phyloP scores from a whole-genome alignment of 495 filamentous ascomycete species.

The Tuber microsphaerosporum region DNA sequence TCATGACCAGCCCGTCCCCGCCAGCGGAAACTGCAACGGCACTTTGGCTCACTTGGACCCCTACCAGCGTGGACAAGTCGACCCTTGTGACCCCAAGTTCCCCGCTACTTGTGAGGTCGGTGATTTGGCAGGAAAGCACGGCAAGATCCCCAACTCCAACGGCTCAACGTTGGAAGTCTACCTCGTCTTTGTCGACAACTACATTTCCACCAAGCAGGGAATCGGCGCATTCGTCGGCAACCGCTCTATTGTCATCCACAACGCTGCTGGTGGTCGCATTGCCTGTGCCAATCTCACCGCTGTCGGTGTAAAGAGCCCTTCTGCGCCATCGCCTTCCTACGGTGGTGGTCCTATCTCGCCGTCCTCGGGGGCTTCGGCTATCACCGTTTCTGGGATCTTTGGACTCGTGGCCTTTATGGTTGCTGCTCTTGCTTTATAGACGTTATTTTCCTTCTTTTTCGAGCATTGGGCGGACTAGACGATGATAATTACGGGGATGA shows the following conservation, averaged over 20 bases:
- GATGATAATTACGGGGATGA: not conserved
- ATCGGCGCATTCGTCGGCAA: slow-evolving; percentile 68
- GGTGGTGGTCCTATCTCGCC: not conserved
- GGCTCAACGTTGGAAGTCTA: slow-evolving; percentile 44
- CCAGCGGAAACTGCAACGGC: slow-evolving; percentile 68
- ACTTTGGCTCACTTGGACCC: slow-evolving; percentile 65
- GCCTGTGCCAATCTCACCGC: slow-evolving; percentile 62
- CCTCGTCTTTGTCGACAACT: slow-evolving; percentile 58
- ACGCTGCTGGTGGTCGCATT: slow-evolving; percentile 61
- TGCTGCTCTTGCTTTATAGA: not conserved
- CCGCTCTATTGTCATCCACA: slow-evolving; percentile 70
- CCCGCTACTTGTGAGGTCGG: slow-evolving; percentile 74
- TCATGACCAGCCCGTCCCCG: slow-evolving; percentile 65
- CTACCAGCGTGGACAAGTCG: slow-evolving; percentile 56
- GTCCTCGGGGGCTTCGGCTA: not conserved
- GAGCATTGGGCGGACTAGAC: not conserved
- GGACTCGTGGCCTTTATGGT: not conserved
- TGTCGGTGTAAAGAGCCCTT: not conserved
- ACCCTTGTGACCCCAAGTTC: slow-evolving; percentile 53
- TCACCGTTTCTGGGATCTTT: not conserved
- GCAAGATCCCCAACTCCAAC: slow-evolving; percentile 49
- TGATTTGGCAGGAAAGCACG: slow-evolving; percentile 78
- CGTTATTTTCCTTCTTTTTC: not conserved
- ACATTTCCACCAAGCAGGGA: slow-evolving; percentile 54
- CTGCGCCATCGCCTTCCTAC: not conserved